phyloP scores from a whole-genome alignment of 176 grass and related monocot species.

The Oryza rufipogon region DNA sequence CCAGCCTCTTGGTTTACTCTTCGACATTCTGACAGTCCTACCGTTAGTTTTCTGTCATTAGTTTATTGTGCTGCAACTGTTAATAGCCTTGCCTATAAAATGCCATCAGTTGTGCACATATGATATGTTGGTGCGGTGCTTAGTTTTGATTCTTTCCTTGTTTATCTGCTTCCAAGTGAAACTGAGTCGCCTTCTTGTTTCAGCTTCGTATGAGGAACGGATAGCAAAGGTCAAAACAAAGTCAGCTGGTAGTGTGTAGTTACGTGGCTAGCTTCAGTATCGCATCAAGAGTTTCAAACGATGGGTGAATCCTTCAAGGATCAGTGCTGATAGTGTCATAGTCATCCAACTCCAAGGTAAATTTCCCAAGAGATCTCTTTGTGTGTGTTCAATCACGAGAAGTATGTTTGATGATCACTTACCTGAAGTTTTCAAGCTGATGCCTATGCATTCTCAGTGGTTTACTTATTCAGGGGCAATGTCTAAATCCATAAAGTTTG shows the following conservation, averaged over 20 bases:
- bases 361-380: background rate
- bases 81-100: background rate
- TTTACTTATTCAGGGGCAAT: constrained; percentile 7
- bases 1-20: constrained; percentile 19
- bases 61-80: background rate
- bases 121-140: background rate
- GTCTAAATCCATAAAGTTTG: background rate
- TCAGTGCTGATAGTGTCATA: background rate
- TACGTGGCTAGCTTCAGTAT: constrained; percentile 13
- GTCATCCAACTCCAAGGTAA: background rate
- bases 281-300: background rate
- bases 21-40: constrained; percentile 3
- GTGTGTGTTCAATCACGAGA: background rate
- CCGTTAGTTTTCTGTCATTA: background rate
- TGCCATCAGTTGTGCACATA: background rate
- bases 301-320: constrained; percentile 1
- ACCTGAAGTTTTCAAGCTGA: background rate
- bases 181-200: background rate
- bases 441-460: background rate
- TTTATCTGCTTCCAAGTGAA: constrained; percentile 16
- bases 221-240: constrained; percentile 58
- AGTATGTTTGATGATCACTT: background rate
- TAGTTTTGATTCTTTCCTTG: constrained; percentile 1
- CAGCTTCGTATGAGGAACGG: constrained; percentile 88
- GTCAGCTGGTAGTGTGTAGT: constrained; percentile 35